Evolutionary conservation across 2,329 filamentous ascomycete species (phyloP).

Genomic region (Cryphonectria nitschkei): DNA sequence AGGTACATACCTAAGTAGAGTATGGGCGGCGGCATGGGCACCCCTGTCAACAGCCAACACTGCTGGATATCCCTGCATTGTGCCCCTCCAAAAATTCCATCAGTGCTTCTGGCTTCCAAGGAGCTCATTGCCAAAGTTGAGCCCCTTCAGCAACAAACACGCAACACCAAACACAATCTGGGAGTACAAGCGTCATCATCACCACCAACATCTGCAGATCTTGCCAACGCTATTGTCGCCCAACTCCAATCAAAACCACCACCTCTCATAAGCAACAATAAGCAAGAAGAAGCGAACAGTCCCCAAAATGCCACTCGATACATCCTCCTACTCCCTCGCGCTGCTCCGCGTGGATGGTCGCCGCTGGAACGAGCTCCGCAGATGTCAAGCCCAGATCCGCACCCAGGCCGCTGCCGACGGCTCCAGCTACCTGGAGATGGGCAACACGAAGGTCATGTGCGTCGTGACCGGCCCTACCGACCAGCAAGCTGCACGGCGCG

Average conservation of each 20-base stretch:
- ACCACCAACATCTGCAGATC: not conserved
- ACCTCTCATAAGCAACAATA: not conserved
- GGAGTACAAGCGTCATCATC: not conserved
- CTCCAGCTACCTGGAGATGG: conserved; percentile 92
- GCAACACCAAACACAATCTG: not conserved
- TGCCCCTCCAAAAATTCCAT: conserved; percentile 1
- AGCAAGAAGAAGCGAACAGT: not conserved
- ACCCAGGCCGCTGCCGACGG: conserved; percentile 93
- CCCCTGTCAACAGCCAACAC: not conserved
- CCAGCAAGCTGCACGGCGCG: conserved; percentile 43
- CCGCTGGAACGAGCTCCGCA: conserved; percentile 95
- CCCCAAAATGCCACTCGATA: conserved; percentile 84
- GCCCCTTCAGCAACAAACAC: not conserved
- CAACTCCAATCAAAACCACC: not conserved
- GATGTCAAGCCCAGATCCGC: conserved; percentile 84
- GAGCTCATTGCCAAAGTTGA: not conserved
- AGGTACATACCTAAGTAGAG: not conserved
- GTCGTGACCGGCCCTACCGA: conserved; percentile 87
- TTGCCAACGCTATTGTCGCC: not conserved
- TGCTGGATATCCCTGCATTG: not conserved
- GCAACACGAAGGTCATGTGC: conserved; percentile 96
- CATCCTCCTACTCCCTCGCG: conserved; percentile 85
- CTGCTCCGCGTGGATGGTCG: conserved; percentile 82
- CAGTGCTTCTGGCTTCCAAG: not conserved
- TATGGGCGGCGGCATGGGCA: not conserved